These are phyloP conservation scores for Tylopilus plumbeoviolaceoides DNA, from an alignment of 768 basidiomycete genomes.

Conservation along the genomic window DNA sequence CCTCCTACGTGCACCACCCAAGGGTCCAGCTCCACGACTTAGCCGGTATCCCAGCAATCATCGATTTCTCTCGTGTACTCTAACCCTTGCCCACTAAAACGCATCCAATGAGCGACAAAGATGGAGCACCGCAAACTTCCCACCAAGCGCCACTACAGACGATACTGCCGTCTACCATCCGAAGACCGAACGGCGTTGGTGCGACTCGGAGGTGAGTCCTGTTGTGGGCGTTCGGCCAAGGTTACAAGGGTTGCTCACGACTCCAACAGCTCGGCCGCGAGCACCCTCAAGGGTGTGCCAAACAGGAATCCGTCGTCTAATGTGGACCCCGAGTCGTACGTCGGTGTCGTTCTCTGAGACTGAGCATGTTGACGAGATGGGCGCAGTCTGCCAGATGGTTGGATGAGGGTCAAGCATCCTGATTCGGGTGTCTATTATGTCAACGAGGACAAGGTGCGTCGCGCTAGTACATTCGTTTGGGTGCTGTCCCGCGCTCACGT, in stretches of 20 bases:
- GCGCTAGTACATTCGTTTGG: neutral
- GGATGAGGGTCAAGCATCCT: constrained; percentile 29
- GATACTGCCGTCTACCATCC: constrained; percentile 16
- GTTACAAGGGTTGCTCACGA: neutral
- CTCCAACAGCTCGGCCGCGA: constrained; percentile 2
- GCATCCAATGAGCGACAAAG: constrained; percentile 2
- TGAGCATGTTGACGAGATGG: neutral
- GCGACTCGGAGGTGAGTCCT: constrained; percentile 17
- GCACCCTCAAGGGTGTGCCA: constrained; percentile 18
- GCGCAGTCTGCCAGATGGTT: constrained; percentile 19
- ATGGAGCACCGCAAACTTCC: neutral
- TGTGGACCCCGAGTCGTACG: constrained; percentile 7
- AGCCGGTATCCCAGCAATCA: neutral
- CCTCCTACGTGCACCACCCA: neutral
- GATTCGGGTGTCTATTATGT: constrained; percentile 33
- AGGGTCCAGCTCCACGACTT: neutral
- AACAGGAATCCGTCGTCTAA: neutral
- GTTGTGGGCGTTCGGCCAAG: no score
- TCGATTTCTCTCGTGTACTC: neutral
- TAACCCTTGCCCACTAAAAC: neutral
- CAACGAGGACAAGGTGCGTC: constrained; percentile 29
- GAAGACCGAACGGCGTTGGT: neutral
- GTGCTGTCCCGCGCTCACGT: neutral
- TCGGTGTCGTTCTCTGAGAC: neutral
- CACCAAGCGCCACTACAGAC: constrained; percentile 9